A percentile compares a stretch with the other conserved stretches of the same genome.
These are phyloP conservation scores for Aspergillus sp. DNA, from an alignment of 2,329 filamentous ascomycete species.

Conservation along the genomic window DNA sequence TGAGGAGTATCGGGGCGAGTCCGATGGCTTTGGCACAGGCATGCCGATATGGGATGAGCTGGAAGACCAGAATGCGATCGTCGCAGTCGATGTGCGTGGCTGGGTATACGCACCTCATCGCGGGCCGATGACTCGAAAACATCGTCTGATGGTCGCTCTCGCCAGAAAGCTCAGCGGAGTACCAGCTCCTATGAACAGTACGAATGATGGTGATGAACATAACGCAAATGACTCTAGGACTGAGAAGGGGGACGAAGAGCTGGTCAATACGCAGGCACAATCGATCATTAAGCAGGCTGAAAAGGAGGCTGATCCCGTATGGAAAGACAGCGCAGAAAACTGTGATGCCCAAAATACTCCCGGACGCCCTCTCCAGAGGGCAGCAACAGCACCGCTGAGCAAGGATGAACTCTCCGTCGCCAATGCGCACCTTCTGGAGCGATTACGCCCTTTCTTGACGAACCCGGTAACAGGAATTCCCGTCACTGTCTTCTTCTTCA, in stretches of 20 bases:
- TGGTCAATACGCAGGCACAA: constrained; percentile 73
- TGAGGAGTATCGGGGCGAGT: constrained; percentile 42
- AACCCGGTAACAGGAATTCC: constrained; percentile 75
- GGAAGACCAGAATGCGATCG: constrained; percentile 79
- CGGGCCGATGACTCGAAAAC: constrained; percentile 82
- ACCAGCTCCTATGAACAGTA: constrained; percentile 59
- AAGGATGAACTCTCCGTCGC: constrained; percentile 75
- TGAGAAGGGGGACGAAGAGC: constrained; percentile 58
- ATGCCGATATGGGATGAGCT: constrained; percentile 74
- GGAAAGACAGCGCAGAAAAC: constrained; percentile 64
- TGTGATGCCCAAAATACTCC: constrained; percentile 16
- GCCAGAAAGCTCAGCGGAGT: constrained; percentile 87
- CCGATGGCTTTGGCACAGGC: constrained; percentile 64
- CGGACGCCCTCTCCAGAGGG: constrained; percentile 37
- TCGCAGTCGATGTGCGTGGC: constrained; percentile 91
- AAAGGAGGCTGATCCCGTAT: constrained; percentile 69
- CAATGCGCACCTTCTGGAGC: constrained; percentile 83
- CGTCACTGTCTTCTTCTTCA: constrained; percentile 94
- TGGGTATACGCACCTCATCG: constrained; percentile 90
- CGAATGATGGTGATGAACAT: constrained; percentile 31
- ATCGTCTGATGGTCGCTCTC: constrained; percentile 81
- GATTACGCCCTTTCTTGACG: constrained; percentile 86
- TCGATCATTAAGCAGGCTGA: constrained; percentile 73
- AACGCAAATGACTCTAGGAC: constrained; percentile 20
- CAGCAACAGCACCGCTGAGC: constrained; percentile 57